These are phyloP conservation scores for Clavulina sp. DNA, from an alignment of 768 basidiomycete species.

Conservation along the genomic window DNA sequence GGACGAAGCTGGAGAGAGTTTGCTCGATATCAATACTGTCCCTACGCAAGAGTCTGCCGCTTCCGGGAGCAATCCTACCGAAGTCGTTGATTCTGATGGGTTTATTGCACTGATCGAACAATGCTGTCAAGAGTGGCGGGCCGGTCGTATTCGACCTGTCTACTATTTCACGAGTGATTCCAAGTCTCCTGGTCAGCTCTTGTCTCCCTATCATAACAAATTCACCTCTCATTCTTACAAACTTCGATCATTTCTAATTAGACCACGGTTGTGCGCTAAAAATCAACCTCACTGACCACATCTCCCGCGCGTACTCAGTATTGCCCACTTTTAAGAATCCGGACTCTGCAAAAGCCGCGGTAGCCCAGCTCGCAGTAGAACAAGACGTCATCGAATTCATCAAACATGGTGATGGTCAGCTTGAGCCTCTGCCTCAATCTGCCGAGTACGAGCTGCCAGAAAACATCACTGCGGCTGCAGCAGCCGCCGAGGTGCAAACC, in stretches of 20 bases:
- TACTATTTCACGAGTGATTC: slow-evolving; percentile 36
- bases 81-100: slow-evolving; percentile 1
- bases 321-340: slow-evolving; percentile 26
- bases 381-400: slow-evolving; percentile 44
- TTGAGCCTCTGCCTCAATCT: slow-evolving; percentile 15
- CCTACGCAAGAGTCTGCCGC: neutral
- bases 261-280: slow-evolving; percentile 34
- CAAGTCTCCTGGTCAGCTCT: slow-evolving; percentile 1
- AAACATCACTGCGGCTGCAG: slow-evolving; percentile 1
- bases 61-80: neutral
- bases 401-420: slow-evolving; percentile 35
- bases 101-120: no score
- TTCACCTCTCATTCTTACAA: slow-evolving; percentile 1
- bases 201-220: neutral
- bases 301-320: slow-evolving; percentile 35
- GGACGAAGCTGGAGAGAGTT: slow-evolving; percentile 10
- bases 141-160: slow-evolving; percentile 30
- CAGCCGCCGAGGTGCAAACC: slow-evolving; percentile 1
- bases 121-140: slow-evolving; percentile 38
- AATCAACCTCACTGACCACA: slow-evolving; percentile 33
- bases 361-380: slow-evolving; percentile 34
- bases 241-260: slow-evolving; percentile 1
- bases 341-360: slow-evolving; percentile 32
- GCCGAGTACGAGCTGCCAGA: slow-evolving; percentile 9
- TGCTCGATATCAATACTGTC: neutral